phyloP scores from a whole-genome alignment of 2,329 filamentous ascomycete genomes.

The Endoconidiophora laricicola region DNA sequence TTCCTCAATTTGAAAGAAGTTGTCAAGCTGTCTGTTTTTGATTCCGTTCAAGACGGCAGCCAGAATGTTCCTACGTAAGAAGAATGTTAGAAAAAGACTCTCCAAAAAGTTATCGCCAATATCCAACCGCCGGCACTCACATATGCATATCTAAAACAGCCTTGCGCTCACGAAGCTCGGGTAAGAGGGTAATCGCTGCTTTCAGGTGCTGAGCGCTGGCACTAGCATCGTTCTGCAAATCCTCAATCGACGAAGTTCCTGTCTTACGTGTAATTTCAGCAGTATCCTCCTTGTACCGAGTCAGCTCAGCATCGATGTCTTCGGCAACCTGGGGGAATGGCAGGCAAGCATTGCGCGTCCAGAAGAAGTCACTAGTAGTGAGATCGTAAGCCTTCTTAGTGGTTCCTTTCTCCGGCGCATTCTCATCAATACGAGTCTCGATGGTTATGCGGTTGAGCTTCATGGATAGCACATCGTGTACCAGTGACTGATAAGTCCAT shows the following conservation, averaged over 20 bases:
- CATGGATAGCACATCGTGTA: slow-evolving; percentile 44
- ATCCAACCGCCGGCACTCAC: slow-evolving; percentile 31
- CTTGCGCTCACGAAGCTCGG: slow-evolving; percentile 84
- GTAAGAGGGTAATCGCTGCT: slow-evolving; percentile 81
- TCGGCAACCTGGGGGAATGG: slow-evolving; percentile 95
- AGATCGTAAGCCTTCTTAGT: slow-evolving; percentile 84
- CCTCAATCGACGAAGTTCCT: slow-evolving; percentile 79
- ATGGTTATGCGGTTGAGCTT: slow-evolving; percentile 85
- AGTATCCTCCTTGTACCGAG: slow-evolving; percentile 88
- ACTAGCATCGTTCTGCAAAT: slow-evolving; percentile 75
- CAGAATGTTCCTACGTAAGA: slow-evolving; percentile 47
- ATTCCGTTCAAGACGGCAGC: slow-evolving; percentile 63
- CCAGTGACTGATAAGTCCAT: slow-evolving; percentile 63
- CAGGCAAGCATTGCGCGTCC: slow-evolving; percentile 76
- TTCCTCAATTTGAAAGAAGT: slow-evolving; percentile 91
- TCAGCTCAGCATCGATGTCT: slow-evolving; percentile 85
- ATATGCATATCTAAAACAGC: slow-evolving; percentile 95
- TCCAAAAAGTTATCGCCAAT: neutral
- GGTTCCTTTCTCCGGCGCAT: slow-evolving; percentile 54
- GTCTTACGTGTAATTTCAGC: slow-evolving; percentile 91
- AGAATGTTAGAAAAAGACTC: neutral
- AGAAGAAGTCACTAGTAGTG: slow-evolving; percentile 85
- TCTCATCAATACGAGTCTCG: slow-evolving; percentile 64
- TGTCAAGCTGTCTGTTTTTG: slow-evolving; percentile 87
- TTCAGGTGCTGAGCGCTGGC: slow-evolving; percentile 89